Percentiles rank a stretch among this genome's conserved stretches.
Conservation (phyloP, 768 basidiomycete genomes). For the Xerocomellus intermedius region DNA sequence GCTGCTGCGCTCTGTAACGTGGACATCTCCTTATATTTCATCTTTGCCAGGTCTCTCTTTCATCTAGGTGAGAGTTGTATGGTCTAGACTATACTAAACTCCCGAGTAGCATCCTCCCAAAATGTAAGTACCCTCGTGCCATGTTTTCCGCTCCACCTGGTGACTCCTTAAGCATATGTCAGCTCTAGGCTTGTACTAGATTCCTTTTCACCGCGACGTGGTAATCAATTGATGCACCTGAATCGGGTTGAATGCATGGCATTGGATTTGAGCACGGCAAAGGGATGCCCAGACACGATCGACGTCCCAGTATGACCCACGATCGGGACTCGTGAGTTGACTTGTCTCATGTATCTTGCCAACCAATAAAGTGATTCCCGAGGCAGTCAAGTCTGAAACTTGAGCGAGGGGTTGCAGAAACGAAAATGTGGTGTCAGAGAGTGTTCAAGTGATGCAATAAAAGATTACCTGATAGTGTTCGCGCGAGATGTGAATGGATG, state of each 20-base stretch:
- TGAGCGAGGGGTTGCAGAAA: no score
- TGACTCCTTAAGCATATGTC: neutral
- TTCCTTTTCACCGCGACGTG: neutral
- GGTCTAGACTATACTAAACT: neutral
- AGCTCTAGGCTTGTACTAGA: neutral
- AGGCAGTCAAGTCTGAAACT: no score
- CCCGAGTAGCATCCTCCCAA: no score
- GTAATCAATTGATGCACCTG: neutral
- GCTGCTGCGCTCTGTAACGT: neutral
- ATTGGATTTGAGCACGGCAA: neutral
- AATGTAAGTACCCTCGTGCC: no score
- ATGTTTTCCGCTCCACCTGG: no score
- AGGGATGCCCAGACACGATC: neutral
- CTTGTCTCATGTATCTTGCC: no score
- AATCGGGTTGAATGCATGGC: neutral
- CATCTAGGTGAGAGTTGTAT: neutral
- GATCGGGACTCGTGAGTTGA: no score
- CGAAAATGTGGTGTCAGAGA: no score
- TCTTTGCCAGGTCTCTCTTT: neutral
- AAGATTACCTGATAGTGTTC: neutral
- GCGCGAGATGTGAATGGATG: neutral
- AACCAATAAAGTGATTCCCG: no score
- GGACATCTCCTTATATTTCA: neutral
- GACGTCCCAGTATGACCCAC: neutral
- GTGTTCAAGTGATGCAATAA: no score